These are phyloP conservation scores for Hyphopichia homilentoma DNA, from an alignment of 805 yeast species.

Conservation along the genomic window DNA sequence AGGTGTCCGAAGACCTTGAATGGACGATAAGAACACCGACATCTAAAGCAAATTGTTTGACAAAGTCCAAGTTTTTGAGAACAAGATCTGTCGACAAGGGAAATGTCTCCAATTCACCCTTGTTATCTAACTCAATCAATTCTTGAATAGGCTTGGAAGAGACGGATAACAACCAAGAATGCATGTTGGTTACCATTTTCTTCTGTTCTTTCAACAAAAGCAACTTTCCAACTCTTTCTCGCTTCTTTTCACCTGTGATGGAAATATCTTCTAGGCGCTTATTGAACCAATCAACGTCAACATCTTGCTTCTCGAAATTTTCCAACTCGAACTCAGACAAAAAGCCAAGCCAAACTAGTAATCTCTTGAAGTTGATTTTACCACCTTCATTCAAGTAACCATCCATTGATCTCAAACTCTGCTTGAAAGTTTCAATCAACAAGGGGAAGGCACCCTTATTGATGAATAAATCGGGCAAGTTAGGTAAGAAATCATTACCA, in stretches of 20 bases:
- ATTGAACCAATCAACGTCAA: constrained; percentile 91
- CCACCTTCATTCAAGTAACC: constrained; percentile 87
- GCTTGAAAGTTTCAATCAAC: constrained; percentile 81
- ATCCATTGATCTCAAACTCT: constrained; percentile 65
- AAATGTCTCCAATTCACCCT: constrained; percentile 23
- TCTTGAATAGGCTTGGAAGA: constrained; percentile 27
- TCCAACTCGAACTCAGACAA: constrained; percentile 78
- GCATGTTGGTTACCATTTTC: constrained; percentile 58
- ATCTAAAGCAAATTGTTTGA: constrained; percentile 63
- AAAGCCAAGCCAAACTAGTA: constrained; percentile 71
- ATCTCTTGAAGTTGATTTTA: constrained; percentile 66
- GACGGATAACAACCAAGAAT: constrained; percentile 46
- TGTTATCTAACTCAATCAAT: constrained; percentile 28
- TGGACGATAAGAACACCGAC: constrained; percentile 65
- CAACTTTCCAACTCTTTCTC: constrained; percentile 62
- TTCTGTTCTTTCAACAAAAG: constrained; percentile 69
- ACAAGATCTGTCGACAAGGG: constrained; percentile 46
- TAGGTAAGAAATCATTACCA: constrained; percentile 97
- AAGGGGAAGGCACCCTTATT: constrained; percentile 98
- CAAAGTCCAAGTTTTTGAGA: constrained; percentile 52
- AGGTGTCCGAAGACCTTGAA: constrained; percentile 52
- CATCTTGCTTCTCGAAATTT: constrained; percentile 78
- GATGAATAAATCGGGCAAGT: constrained; percentile 87
- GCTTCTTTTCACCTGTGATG: constrained; percentile 63
- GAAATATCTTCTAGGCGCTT: constrained; percentile 78